phyloP scores from a whole-genome alignment of 345 rosid species.

The Limnanthes douglasii region DNA sequence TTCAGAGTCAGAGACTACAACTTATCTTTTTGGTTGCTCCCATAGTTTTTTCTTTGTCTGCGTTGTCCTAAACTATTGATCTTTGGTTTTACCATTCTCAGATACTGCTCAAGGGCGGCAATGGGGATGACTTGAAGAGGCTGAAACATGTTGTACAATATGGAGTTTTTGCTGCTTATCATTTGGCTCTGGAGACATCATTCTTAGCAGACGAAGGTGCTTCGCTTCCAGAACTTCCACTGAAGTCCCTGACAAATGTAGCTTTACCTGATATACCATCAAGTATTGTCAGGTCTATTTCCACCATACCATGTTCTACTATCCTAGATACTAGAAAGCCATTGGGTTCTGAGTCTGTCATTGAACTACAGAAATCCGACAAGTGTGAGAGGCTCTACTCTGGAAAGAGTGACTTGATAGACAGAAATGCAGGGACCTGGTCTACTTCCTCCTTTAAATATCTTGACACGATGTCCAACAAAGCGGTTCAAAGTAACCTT shows the following conservation, averaged over 20 bases:
- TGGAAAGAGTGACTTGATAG: too few relatives aligned
- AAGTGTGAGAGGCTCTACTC: too few relatives aligned
- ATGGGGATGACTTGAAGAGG: slow-evolving; percentile 79
- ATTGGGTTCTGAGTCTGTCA: slow-evolving; percentile 18
- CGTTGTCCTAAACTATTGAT: slow-evolving; percentile 9
- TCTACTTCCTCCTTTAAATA: too few relatives aligned
- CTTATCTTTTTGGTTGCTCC: slow-evolving; percentile 7
- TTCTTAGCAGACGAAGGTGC: slow-evolving; percentile 98
- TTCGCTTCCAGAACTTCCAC: slow-evolving; percentile 75
- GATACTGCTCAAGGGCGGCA: slow-evolving; percentile 90
- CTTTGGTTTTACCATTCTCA: slow-evolving; percentile 21
- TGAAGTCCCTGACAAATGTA: slow-evolving; percentile 73
- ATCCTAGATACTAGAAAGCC: slow-evolving; percentile 23
- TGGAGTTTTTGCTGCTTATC: slow-evolving; percentile 99
- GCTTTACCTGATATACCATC: slow-evolving; percentile 77
- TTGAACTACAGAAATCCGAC: slow-evolving; percentile 28
- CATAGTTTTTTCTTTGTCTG: slow-evolving; percentile 2
- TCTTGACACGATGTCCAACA: too few relatives aligned
- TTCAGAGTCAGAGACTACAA: slow-evolving; percentile 1
- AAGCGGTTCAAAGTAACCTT: too few relatives aligned
- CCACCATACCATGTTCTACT: slow-evolving; percentile 74
- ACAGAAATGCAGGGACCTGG: too few relatives aligned
- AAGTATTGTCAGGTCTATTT: slow-evolving; percentile 63
- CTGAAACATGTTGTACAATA: slow-evolving; percentile 95
- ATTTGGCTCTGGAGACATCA: slow-evolving; percentile 92